Percentiles rank a stretch among this genome's conserved stretches.
These are phyloP conservation scores for Malbranchea zuffiana DNA, from an alignment of 2,329 filamentous ascomycete genomes.

Conservation along the genomic window DNA sequence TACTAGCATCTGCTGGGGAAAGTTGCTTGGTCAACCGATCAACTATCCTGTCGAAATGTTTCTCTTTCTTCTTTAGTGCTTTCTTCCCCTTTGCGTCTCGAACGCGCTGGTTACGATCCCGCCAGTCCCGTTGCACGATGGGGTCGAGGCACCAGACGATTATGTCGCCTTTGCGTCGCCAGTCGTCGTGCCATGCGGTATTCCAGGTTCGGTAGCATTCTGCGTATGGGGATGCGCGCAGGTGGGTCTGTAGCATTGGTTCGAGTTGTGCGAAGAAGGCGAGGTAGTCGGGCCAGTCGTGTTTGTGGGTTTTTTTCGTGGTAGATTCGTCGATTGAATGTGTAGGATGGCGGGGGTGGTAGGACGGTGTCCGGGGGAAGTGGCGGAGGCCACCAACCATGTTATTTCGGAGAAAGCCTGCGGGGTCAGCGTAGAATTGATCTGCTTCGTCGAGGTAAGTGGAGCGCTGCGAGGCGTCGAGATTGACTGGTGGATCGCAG, in stretches of 20 bases:
- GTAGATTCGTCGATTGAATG: constrained; percentile 2
- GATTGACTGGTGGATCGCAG: constrained; percentile 76
- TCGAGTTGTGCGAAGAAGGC: constrained; percentile 50
- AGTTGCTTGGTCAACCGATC: constrained; percentile 22
- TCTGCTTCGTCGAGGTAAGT: constrained; percentile 82
- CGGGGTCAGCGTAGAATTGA: constrained; percentile 65
- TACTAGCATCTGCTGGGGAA: no score
- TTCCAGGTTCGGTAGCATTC: constrained; percentile 53
- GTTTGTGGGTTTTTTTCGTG: constrained; percentile 13
- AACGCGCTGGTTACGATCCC: constrained; percentile 16
- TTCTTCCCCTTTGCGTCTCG: constrained; percentile 4
- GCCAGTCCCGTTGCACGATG: constrained; percentile 27
- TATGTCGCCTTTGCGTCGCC: constrained; percentile 50
- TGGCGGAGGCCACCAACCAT: constrained; percentile 36
- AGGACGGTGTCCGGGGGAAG: constrained; percentile 26
- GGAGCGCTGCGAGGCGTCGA: constrained; percentile 49
- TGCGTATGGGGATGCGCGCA: constrained; percentile 40
- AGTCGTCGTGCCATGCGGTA: constrained; percentile 52
- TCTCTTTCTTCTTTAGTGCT: constrained; percentile 18
- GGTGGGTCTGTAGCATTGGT: constrained; percentile 33
- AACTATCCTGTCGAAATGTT: constrained; percentile 28
- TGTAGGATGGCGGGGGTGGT: constrained; percentile 13
- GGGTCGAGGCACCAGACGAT: constrained; percentile 47
- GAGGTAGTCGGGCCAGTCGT: constrained; percentile 40
- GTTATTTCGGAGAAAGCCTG: constrained; percentile 45